Evolutionary conservation across 371 early-diverging fungal species (phyloP), one percentile per base, ranked within the genome.

Genomic region (Lichtheimia corymbifera): DNA sequence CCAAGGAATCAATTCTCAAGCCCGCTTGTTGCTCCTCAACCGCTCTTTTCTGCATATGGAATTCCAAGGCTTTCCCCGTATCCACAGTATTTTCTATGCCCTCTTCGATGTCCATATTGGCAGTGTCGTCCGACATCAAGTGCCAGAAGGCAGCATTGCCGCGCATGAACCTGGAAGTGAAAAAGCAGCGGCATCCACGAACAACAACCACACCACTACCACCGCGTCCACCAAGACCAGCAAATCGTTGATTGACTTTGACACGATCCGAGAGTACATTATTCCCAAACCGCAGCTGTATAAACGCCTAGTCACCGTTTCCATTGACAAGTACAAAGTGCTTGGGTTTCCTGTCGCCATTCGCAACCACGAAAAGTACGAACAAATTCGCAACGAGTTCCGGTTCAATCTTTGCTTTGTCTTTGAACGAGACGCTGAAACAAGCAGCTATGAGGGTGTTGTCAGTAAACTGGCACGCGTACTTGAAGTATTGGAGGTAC

Each of bases 401-500:
- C 81, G 92, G 43, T 96, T 93, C 81, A 96, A 96, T 68, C 69
- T 93, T 14, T 88, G 90, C 58, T 93, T 94, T 83, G 91, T 93
- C n/a, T 96, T 96, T 81, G 92, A 91, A 64, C 83, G 83, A 50
- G 73, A 80, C 50, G 91, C 87, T 5, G 87, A 91, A 56, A 88
- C 88, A 14, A 76, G 83, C 27, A 84, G 87, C 40, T 93, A 91
- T 64, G 92, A 93, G 62, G 91, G 90, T 35, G 83, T 94, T 0
- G 93, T 93, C 2, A 67, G 86, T 22, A 94, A 94, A 62, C 82
- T 96, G 66, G 92, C 93, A 0, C 67, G 88, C 4, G 85, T 91
- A 6, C 65, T 95, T 54, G 81, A 87, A 63, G 82, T 87, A 0
- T 62, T 94, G 25, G 96, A 93, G 79, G 90, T 89, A 67, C 2